Evolutionary conservation across 2,329 filamentous ascomycete species (phyloP).

Genomic region (Aspergillus sp.): DNA sequence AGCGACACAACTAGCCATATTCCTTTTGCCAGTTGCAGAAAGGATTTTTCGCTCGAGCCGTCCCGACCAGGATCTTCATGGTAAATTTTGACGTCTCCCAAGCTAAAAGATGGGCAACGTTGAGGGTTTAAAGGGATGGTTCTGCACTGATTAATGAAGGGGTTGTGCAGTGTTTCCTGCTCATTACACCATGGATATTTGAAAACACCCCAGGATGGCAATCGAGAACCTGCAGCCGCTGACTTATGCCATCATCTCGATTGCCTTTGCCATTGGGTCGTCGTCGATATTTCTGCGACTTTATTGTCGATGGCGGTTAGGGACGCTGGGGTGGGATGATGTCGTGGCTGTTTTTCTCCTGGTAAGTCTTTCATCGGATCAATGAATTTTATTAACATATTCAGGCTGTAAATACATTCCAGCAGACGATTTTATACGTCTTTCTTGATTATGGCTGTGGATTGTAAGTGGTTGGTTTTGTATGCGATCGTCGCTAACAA

Average conservation of each 20-base stretch:
- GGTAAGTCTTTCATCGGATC: not conserved
- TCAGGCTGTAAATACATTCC: slow-evolving; percentile 2
- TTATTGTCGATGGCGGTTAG: not conserved
- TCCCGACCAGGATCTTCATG: too few relatives aligned
- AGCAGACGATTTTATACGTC: slow-evolving; percentile 3
- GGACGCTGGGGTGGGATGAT: not conserved
- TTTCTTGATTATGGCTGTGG: slow-evolving; percentile 1
- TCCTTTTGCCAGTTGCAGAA: too few relatives aligned
- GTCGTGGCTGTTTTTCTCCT: slow-evolving; percentile 1
- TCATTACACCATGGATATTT: too few relatives aligned
- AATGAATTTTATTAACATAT: not conserved
- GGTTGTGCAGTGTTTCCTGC: too few relatives aligned
- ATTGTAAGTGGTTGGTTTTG: not conserved
- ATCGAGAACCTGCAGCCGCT: slow-evolving; percentile 1
- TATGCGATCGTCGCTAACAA: too few relatives aligned
- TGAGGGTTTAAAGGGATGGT: too few relatives aligned
- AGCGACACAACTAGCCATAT: too few relatives aligned
- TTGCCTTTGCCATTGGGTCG: not conserved
- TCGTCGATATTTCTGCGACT: not conserved
- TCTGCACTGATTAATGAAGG: too few relatives aligned
- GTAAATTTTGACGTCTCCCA: too few relatives aligned
- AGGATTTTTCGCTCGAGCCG: too few relatives aligned
- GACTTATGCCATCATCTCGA: not conserved
- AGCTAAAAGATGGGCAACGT: too few relatives aligned
- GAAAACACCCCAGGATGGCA: not conserved